Conservation (phyloP, 352 stramenopile species). For the Phytophthora uliginosa region DNA sequence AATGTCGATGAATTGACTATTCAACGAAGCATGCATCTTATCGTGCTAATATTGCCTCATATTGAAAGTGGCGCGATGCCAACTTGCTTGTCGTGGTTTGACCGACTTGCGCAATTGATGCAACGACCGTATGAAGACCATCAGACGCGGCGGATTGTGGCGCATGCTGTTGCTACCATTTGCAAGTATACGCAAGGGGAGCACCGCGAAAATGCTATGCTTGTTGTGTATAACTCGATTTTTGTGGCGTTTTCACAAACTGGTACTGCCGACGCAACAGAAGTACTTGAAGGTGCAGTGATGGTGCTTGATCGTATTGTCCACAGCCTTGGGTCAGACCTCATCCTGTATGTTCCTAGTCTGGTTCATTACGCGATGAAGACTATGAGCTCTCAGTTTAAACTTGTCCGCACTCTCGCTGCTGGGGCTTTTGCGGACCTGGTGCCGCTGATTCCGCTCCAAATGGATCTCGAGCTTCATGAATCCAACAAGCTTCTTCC, state of each 20-base stretch:
- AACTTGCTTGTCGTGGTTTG: conserved; percentile 60
- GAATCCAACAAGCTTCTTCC: conserved; percentile 11
- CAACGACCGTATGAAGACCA: conserved; percentile 32
- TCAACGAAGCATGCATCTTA: conserved; percentile 63
- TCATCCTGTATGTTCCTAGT: conserved; percentile 74
- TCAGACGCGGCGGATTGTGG: conserved; percentile 44
- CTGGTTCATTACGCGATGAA: conserved; percentile 79
- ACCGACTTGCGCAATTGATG: conserved; percentile 37
- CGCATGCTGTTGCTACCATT: conserved; percentile 58
- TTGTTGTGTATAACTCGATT: conserved; percentile 59
- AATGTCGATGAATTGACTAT: conserved; percentile 42
- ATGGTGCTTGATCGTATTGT: conserved; percentile 73
- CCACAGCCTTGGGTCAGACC: conserved; percentile 29
- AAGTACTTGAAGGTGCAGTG: conserved; percentile 51
- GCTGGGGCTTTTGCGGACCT: conserved; percentile 78
- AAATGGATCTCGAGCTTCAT: conserved; percentile 71
- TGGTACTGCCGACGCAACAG: background rate
- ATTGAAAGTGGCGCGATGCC: conserved; percentile 38
- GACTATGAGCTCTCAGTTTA: conserved; percentile 60
- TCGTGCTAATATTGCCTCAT: conserved; percentile 48
- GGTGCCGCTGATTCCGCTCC: conserved; percentile 73
- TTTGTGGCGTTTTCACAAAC: conserved; percentile 45
- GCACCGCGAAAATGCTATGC: conserved; percentile 52
- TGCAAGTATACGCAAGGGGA: conserved; percentile 41
- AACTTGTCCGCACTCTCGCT: conserved; percentile 54